Evolutionary conservation across 2,329 filamentous ascomycete genomes (phyloP), one percentile per base, ranked within the genome.

Genomic region (Cercospora sesami): DNA sequence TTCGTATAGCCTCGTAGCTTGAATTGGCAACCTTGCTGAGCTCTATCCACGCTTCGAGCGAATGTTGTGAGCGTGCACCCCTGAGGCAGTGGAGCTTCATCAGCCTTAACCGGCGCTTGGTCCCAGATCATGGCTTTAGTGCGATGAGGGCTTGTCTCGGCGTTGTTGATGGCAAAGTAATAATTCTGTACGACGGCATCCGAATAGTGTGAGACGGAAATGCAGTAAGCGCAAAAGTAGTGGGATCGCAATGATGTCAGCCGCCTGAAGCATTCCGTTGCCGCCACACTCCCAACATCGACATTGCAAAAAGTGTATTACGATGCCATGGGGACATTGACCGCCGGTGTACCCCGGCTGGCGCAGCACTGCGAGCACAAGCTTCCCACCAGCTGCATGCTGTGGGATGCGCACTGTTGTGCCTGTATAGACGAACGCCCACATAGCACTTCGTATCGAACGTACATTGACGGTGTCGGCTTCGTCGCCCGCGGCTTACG

Each of bases 391-490:
- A 74, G 8, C 64, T 78, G 28, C 71, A 73, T 8, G 75, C 74
- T 10, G 73, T 78, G 61, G 73, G 71, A 6, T 9, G 30, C 26
- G n/a, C 70, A 74, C 26, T 78, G 76, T 64, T 78, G 76, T 60
- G 76, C 76, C 18, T 78, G 76, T 63, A 75, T 75, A 64, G 76
- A 78, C 53, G 74, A 76, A 21, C 68, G 76, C 63, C 65, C 77
- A 1, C 83, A 85, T 65, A 77, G 80, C 3, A 73, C 78, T 1
- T 78, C 79, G 0, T 85, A 85, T 68, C 74, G 76, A 12, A 80
- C 81, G 0, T 85, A 85, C 71, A 80, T 85, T 45, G 83, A 84
- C 64, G 83, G 83, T 21, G 77, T 84, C n/a, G 83, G 83, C 9
- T 83, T 82, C 53, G 83, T 84, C 5, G 78, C 80, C 39, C 76